Conservation (phyloP, 2,329 filamentous ascomycete species). For the Hymenotorrendiella dingleyae region DNA sequence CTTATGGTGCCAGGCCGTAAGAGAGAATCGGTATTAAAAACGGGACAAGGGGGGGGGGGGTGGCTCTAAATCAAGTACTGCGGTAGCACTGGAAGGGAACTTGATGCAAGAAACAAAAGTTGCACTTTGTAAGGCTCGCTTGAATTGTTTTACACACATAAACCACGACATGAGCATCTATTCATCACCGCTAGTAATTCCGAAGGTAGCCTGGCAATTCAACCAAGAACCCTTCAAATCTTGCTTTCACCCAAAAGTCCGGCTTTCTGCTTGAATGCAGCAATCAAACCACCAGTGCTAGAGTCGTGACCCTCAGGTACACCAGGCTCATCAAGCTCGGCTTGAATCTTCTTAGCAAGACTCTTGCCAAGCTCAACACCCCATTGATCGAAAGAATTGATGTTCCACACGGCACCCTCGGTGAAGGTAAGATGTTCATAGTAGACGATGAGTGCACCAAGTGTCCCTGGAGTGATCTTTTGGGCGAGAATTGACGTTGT, state of each 20-base stretch:
- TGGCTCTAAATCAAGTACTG: too few relatives aligned
- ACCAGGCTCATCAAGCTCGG: constrained; percentile 76
- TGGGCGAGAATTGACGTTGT: constrained; percentile 90
- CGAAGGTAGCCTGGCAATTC: too few relatives aligned
- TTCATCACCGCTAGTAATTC: too few relatives aligned
- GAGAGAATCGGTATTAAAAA: too few relatives aligned
- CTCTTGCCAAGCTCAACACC: constrained; percentile 97
- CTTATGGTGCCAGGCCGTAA: too few relatives aligned
- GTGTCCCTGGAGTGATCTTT: constrained; percentile 86
- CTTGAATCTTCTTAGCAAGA: constrained; percentile 84
- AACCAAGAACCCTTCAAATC: constrained; percentile 1
- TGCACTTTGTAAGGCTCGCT: too few relatives aligned
- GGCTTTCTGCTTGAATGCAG: constrained; percentile 73
- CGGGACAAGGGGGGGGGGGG: too few relatives aligned
- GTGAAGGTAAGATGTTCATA: constrained; percentile 99
- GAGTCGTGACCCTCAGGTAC: constrained; percentile 71
- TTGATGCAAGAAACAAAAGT: too few relatives aligned
- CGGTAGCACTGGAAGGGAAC: too few relatives aligned
- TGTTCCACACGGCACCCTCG: constrained; percentile 97
- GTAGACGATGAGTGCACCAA: constrained; percentile 94
- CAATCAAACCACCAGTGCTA: constrained; percentile 83
- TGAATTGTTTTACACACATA: too few relatives aligned
- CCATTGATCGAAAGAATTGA: constrained; percentile 99
- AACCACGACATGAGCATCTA: background rate
- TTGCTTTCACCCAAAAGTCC: constrained; percentile 10